Base-by-base conservation (phyloP, 2,329 filamentous ascomycete genomes). In the Fusarium equiseti region DNA sequence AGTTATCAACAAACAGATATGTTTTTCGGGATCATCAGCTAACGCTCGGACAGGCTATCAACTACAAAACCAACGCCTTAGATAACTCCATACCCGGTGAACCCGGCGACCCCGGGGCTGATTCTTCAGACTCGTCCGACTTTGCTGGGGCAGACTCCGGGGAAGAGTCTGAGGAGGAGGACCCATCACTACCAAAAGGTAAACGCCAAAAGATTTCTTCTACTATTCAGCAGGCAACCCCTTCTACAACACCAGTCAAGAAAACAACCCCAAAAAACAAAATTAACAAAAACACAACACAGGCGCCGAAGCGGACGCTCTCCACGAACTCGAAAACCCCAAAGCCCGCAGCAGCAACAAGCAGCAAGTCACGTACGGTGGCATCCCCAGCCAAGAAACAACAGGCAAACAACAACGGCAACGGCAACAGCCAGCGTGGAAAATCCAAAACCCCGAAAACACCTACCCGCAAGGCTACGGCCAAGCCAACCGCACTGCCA, bases 121-220 rank as follows among this genome's bases (percentile, higher is more conserved):
- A 79, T 12, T 72, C 77, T 16, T 77, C 76, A 32, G 79, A 79
- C 27, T 77, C 76, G 12, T 80, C 78, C 42, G 78, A 79, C 50
- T 81, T 80, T 69, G 75, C 76, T 18, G 77, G 69, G 6, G 76
- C 71, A 26, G 75, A 80, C 26, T 77, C 78, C 49, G 79, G 77
- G 35, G 79, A 80, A 22, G 73, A 75, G 53, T 71, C 70, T 22
- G 70, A 73, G 59, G 67, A 66, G 59, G 70, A 72, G 32, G 56
- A 68, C 29, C 75, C 66, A 24, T 58, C 56, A 48, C 50, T 69
- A 51, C 58, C 64, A 66, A 76, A 80, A 81, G 80, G 79, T 81
- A 81, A 81, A 79, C 68, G 68, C 59, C 73, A 75, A 61, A 79
- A 77, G 59, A 63, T 38, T 63, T 73, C 69, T 69, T 58, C 58